Conservation (phyloP, 495 filamentous ascomycete species). For the Xylaria bambusicola region DNA sequence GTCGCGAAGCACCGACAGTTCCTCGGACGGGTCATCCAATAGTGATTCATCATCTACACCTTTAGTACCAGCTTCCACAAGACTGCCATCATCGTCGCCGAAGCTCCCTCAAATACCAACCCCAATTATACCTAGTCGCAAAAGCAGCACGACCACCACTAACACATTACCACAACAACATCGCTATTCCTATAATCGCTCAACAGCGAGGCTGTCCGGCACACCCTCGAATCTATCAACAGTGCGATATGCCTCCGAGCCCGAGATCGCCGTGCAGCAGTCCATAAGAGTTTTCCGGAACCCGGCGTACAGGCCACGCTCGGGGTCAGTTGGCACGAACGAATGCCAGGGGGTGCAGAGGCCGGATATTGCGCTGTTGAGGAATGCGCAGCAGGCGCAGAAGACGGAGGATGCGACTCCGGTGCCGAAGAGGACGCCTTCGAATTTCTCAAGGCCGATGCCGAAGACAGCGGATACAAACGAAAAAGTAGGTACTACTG, state of each 20-base stretch:
- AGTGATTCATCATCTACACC: not conserved
- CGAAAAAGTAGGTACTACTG: not conserved
- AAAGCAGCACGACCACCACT: not conserved
- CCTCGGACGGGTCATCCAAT: not conserved
- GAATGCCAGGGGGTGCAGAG: not conserved
- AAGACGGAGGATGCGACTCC: not conserved
- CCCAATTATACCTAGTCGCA: not conserved
- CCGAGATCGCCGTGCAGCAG: constrained; percentile 34
- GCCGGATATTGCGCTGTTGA: not conserved
- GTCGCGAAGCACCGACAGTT: not conserved
- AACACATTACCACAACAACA: constrained; percentile 1
- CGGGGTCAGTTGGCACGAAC: not conserved
- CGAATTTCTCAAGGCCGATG: constrained; percentile 19
- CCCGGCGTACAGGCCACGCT: constrained; percentile 16
- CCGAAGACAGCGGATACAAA: not conserved
- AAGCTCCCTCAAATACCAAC: not conserved
- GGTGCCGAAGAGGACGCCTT: constrained; percentile 1
- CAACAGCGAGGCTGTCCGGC: constrained; percentile 27
- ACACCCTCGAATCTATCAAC: constrained; percentile 31
- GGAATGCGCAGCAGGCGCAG: constrained; percentile 8
- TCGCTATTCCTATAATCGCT: constrained; percentile 12
- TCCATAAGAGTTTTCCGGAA: constrained; percentile 31
- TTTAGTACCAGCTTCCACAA: not conserved
- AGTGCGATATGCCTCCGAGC: constrained; percentile 30
- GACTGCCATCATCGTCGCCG: not conserved